phyloP scores from a whole-genome alignment of 805 yeast genomes.

The Cyberlindnera veronae region DNA sequence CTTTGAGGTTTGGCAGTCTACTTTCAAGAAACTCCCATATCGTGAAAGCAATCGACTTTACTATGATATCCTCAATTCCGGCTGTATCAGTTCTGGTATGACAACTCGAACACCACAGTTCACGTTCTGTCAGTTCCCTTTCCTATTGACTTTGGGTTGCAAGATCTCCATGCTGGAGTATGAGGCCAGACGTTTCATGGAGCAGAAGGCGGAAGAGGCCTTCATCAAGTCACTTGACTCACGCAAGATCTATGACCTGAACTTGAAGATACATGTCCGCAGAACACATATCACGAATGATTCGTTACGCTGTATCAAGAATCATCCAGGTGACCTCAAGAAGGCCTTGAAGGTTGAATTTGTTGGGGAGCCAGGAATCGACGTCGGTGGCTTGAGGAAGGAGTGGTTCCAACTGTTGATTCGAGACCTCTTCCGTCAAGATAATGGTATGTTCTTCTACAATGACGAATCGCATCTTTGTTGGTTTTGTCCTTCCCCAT shows the following conservation, averaged over 20 bases:
- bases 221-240: constrained; percentile 70
- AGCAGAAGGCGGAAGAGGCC: constrained; percentile 83
- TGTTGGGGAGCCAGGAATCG: constrained; percentile 86
- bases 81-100: constrained; percentile 3
- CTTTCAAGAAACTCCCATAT: constrained; percentile 20
- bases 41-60: constrained; percentile 1
- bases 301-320: constrained; percentile 61
- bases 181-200: constrained; percentile 81
- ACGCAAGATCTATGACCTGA: constrained; percentile 59
- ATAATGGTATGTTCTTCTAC: constrained; percentile 60
- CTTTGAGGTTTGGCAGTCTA: constrained; percentile 76
- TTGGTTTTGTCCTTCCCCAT: constrained; percentile 66
- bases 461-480: constrained; percentile 65
- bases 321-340: constrained; percentile 56
- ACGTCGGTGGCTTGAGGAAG: constrained; percentile 90
- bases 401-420: constrained; percentile 88
- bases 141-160: constrained; percentile 73
- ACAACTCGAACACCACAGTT: constrained; percentile 30
- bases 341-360: constrained; percentile 79
- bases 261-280: constrained; percentile 65
- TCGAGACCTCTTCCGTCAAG: constrained; percentile 64
- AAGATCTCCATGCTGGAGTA: constrained; percentile 78
- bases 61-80: constrained; percentile 17
- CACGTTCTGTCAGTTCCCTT: constrained; percentile 81
- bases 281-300: constrained; percentile 68